These are phyloP conservation scores for Tetrastigma voinierianum DNA, from an alignment of 164 flowering plant species.

Conservation along the genomic window DNA sequence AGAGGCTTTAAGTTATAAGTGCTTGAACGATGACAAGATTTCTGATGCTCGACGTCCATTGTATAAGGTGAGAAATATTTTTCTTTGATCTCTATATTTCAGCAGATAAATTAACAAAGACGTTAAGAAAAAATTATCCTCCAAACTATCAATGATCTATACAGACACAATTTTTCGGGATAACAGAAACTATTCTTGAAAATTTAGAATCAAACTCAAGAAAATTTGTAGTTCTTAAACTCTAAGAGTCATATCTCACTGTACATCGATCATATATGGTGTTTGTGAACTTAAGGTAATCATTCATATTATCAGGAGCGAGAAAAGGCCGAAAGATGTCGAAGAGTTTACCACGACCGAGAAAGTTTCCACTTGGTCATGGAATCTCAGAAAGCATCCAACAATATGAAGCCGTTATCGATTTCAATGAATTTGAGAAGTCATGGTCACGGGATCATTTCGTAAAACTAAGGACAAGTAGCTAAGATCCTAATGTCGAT, in stretches of 20 bases:
- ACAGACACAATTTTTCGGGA: too few relatives aligned
- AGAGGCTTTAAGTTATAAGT: constrained; percentile 20
- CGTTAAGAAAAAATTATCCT: too few relatives aligned
- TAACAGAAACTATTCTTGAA: too few relatives aligned
- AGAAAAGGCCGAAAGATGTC: background rate
- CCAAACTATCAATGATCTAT: too few relatives aligned
- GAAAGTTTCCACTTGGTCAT: background rate
- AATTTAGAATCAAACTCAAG: too few relatives aligned
- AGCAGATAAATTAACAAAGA: too few relatives aligned
- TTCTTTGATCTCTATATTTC: too few relatives aligned
- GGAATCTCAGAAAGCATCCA: background rate
- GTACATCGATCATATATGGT: too few relatives aligned
- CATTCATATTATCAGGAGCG: background rate
- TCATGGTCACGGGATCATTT: constrained; percentile 8
- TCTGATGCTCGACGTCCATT: constrained; percentile 43
- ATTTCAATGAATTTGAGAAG: constrained; percentile 14
- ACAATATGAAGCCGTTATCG: background rate
- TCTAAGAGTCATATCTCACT: too few relatives aligned
- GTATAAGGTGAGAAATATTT: constrained; percentile 17
- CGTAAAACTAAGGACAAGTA: too few relatives aligned
- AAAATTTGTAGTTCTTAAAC: too few relatives aligned
- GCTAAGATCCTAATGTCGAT: too few relatives aligned
- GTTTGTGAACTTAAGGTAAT: constrained; percentile 16
- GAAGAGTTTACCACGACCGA: constrained; percentile 7
- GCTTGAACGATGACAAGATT: constrained; percentile 22